These are phyloP conservation scores for Ostreobium quekettii DNA, from an alignment of 139 green algal species.

Conservation along the genomic window DNA sequence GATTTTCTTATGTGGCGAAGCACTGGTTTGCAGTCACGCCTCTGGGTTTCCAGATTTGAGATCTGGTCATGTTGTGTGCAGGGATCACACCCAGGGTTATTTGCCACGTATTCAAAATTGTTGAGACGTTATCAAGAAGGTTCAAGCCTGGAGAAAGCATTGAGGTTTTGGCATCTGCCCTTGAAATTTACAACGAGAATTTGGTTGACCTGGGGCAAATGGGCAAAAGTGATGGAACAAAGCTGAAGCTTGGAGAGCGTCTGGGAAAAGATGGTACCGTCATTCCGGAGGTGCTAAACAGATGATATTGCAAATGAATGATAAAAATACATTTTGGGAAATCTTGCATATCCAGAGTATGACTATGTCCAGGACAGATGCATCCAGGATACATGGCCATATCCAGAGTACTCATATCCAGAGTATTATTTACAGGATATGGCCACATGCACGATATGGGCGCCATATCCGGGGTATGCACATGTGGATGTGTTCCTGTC, in stretches of 20 bases:
- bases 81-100: slow-evolving; percentile 50
- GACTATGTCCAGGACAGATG: no score
- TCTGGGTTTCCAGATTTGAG: no score
- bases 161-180: slow-evolving; percentile 33
- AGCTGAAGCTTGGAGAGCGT: slow-evolving; percentile 5
- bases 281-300: background rate
- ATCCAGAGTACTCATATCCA: no score
- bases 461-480: no score
- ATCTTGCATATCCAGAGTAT: no score
- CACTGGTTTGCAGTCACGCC: background rate
- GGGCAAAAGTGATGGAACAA: slow-evolving; percentile 4
- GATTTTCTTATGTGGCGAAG: background rate
- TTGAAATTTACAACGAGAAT: slow-evolving; percentile 74
- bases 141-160: slow-evolving; percentile 46
- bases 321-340: no score
- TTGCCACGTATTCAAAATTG: slow-evolving; percentile 36
- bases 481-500: no score
- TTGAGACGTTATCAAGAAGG: slow-evolving; percentile 31
- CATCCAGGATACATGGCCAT: no score
- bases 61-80: slow-evolving; percentile 10
- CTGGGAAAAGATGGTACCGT: background rate
- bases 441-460: no score
- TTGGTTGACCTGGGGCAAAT: slow-evolving; percentile 43
- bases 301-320: no score
- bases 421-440: no score